Conservation (phyloP, 139 green algal genomes). For the Chlorella sp. region DNA sequence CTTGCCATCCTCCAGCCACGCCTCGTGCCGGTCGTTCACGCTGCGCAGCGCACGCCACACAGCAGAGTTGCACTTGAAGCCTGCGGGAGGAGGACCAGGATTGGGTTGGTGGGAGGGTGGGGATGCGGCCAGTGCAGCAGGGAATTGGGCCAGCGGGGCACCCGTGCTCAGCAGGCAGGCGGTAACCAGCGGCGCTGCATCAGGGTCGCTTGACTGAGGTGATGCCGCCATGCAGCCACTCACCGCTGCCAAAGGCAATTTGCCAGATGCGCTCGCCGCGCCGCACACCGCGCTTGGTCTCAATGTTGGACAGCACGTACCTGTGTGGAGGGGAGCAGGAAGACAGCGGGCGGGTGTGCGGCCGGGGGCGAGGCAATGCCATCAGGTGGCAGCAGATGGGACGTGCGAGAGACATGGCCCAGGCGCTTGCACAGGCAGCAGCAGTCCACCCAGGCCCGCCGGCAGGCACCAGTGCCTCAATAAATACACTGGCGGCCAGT, state of each 20-base stretch:
- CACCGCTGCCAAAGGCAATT: slow-evolving; percentile 57
- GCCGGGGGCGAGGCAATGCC: too few relatives aligned
- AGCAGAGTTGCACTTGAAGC: slow-evolving; percentile 96
- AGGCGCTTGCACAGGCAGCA: too few relatives aligned
- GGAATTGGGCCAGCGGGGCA: too few relatives aligned
- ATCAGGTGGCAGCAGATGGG: too few relatives aligned
- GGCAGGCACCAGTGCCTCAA: too few relatives aligned
- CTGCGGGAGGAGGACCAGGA: slow-evolving; percentile 49
- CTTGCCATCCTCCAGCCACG: slow-evolving; percentile 34
- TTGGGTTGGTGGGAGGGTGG: background rate
- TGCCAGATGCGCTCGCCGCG: slow-evolving; percentile 54
- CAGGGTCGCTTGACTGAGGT: too few relatives aligned
- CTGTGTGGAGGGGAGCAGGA: slow-evolving; percentile 20
- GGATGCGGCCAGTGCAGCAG: background rate
- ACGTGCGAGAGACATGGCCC: too few relatives aligned
- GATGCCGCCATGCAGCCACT: slow-evolving; percentile 65
- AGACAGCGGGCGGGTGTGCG: too few relatives aligned
- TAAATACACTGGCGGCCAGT: too few relatives aligned
- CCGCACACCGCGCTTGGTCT: slow-evolving; percentile 53
- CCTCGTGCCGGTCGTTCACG: slow-evolving; percentile 47
- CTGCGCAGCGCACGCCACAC: slow-evolving; percentile 84
- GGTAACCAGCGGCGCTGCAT: too few relatives aligned
- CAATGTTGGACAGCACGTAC: slow-evolving; percentile 74
- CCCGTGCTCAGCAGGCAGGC: too few relatives aligned
- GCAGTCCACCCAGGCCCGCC: too few relatives aligned